Evolutionary conservation across 768 basidiomycete species (phyloP), one percentile per base, ranked within the genome.

Genomic region (Boletus eberwhitei): DNA sequence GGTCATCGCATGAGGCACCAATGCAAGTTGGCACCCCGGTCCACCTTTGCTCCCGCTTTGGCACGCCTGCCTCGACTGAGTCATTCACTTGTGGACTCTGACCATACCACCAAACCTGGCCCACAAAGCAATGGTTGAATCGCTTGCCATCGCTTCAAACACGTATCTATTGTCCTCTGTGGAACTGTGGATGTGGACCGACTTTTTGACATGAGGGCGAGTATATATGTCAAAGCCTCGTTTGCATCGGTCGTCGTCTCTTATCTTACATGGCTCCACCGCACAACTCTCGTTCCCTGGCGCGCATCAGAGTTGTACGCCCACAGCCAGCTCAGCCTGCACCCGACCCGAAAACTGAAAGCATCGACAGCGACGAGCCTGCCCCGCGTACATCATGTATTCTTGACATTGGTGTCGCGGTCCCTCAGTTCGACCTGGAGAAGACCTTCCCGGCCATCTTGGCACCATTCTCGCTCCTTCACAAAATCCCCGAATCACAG

Each of bases 1-100:
- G 55, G 79, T 79, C 83, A 84, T 84, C 54, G 58, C 55, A 51
- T 46, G 43, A 46, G 44, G 46, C 16, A 46, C 21, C 8, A 29
- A 9, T 13, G 11, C 24, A 0, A n/a, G 24, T 26, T 26, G 24
- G 21, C 6, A 13, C 7, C 32, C 45, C n/a, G n/a, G n/a, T n/a
- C n/a, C 1, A 29, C 4, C 8, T 55, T 40, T 48, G 38, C 19
- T 53, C 44, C 59, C 61, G 52, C 44, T 59, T 58, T 50, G 36
- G 45, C 39, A 17, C n/a, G n/a, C 8, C 21, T 7, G 26, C 29
- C n/a, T n/a, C 34, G 5, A 6, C 14, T 35, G 16, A 5, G 35
- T 7, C 16, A 31, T 14, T 26, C 57, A 29, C 26, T 9, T 24
- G 53, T 53, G 37, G 46, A 57, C 48, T 34, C n/a, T 6, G 12